Evolutionary conservation across 805 yeast genomes (phyloP), one percentile per base, ranked within the genome.

Genomic region (Yamadazyma olivae): DNA sequence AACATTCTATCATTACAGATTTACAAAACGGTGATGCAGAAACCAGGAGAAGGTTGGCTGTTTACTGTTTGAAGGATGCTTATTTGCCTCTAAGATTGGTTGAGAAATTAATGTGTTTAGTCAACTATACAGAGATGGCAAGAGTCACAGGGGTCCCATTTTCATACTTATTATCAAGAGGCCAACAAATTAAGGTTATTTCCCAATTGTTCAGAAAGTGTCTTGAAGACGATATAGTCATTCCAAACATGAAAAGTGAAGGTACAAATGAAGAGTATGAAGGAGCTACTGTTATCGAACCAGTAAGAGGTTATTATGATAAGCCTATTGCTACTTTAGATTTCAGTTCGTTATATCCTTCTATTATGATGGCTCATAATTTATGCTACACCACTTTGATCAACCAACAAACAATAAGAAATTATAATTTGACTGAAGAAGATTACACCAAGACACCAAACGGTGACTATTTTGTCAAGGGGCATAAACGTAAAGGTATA

Each of bases 251-350:
- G 78, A 81, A 75, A 49, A 75, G 80, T 41, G 88, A 81, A 50
- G 96, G 95, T 1, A 71, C 82, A 7, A 71, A 77, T 40, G 98
- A 95, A 56, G 98, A 89, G 54, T 93, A 93, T 56, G 99, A 93
- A 60, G 99, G 99, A 68, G 99, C 99, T 5, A 93, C 99, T 0
- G 99, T 93, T 48, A 93, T 93, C 61, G 99, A 95, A 56, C 99
- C 99, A 1, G 71, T 71, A 5, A 78, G 97, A 57, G 99, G 99
- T 1, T 95, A 89, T 59, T 95, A 93, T 53, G 95, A 88, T 60
- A 90, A 85, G 12, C 99, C 99, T 1, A 91, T 93, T 54, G 96
- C 99, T 2, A 93, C 99, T 0, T 73, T 93, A 45, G 99, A 93
- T 80, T 93, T 93, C 77, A 89, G 95, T 48, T 88, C 96, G 38